These are phyloP conservation scores for Kodamaea laetipori DNA, from an alignment of 805 yeast genomes.

Conservation along the genomic window DNA sequence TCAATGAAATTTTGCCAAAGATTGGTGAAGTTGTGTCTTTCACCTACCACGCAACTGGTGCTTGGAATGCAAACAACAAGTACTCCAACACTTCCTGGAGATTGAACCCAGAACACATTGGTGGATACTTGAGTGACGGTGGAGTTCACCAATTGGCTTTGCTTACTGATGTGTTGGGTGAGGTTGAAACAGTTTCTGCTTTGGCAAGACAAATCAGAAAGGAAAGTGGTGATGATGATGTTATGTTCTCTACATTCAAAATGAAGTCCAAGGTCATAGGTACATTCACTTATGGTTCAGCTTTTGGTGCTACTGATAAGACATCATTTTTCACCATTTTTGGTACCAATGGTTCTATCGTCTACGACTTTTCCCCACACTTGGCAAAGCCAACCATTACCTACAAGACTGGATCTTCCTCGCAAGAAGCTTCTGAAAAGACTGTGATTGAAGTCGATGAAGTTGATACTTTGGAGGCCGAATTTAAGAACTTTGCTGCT, in stretches of 20 bases:
- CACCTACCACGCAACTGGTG: conserved; percentile 73
- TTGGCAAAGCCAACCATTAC: conserved; percentile 40
- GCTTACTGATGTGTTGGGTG: conserved; percentile 79
- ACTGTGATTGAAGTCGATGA: conserved; percentile 42
- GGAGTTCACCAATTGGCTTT: conserved; percentile 95
- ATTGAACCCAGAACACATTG: conserved; percentile 85
- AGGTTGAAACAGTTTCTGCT: conserved; percentile 69
- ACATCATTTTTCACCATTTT: conserved; percentile 65
- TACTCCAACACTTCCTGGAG: conserved; percentile 82
- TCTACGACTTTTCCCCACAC: conserved; percentile 63
- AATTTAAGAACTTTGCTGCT: conserved; percentile 51
- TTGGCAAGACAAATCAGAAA: conserved; percentile 75
- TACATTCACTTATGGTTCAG: conserved; percentile 83
- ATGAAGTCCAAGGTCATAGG: conserved; percentile 70
- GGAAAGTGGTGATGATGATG: conserved; percentile 80
- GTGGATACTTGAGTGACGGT: conserved; percentile 91
- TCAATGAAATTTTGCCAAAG: conserved; percentile 57
- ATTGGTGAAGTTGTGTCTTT: conserved; percentile 76
- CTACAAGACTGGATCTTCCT: conserved; percentile 30
- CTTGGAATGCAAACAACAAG: conserved; percentile 61
- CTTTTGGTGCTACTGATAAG: conserved; percentile 81
- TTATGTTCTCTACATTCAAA: conserved; percentile 68
- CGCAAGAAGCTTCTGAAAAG: conserved; percentile 55
- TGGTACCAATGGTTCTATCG: conserved; percentile 78
- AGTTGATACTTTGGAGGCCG: conserved; percentile 46